Evolutionary conservation across 495 filamentous ascomycete species (phyloP), one percentile per base, ranked within the genome.

Genomic region (Lepraria neglecta): DNA sequence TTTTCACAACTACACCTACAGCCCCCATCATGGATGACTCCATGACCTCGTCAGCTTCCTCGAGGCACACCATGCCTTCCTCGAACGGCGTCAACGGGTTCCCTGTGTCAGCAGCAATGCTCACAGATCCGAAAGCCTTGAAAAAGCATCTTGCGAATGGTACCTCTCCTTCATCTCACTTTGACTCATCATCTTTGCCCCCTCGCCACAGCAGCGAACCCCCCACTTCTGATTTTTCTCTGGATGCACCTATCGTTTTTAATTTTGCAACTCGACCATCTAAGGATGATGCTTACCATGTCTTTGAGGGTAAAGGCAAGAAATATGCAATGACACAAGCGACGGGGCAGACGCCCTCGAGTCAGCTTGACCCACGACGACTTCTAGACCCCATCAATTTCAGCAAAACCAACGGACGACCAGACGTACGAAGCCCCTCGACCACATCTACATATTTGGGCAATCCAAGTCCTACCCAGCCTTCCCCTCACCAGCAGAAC

Each of bases 351-450:
- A 11, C 27, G 5, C 53, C 47, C 33, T 56, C 45, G 1, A 31
- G 19, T 45, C 42, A 38, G 1, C 51, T 64, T 50, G 56, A 59
- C 44, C 53, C 67, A 17, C 65, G 60, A 19, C 67, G 65, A 35
- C 60, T 69, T 52, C 60, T 69, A 3, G 65, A 69, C 51, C 67
- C 67, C 3, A 65, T 64, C 57, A 58, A 60, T 6, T 63, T 61
- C 47, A 56, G 27, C 30, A 62, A 47, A 47, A n/a, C 31, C 4
- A 55, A 58, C 12, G n/a, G 28, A 24, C 33, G 45, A 40, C 44
- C 6, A 44, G n/a, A 62, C 11, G 27, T 27, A 4, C 35, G 30
- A 21, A 60, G 35, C 12, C 21, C 48, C 31, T 53, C 48, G 14
- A 60, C 27, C 15, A 17, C 40, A 28, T 21, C 47, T 24, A 21